Percentiles rank a stretch among this genome's conserved stretches.
phyloP scores from a whole-genome alignment of 2,329 filamentous ascomycete genomes.

The Paracoccidioides lutzii region DNA sequence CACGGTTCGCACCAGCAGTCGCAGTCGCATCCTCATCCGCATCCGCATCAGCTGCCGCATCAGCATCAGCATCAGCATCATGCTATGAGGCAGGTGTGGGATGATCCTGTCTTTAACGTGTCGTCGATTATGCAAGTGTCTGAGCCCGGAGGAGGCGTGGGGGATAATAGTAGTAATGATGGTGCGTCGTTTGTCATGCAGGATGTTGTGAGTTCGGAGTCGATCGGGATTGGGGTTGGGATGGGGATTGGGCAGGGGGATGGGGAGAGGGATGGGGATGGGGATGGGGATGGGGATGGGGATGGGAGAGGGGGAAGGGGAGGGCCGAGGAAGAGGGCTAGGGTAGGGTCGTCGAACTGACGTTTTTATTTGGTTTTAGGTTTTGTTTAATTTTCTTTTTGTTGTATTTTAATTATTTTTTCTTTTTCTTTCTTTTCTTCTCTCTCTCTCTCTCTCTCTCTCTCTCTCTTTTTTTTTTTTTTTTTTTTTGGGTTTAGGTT shows the following conservation, averaged over 20 bases:
- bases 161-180: neutral
- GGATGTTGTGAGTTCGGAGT: neutral
- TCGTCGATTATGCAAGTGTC: constrained; percentile 1
- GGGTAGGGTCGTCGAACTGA: neutral
- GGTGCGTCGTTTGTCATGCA: neutral
- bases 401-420: neutral
- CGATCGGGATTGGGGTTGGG: neutral
- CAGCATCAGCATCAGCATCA: constrained; percentile 1
- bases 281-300: neutral
- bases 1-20: neutral
- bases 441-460: too few species aligned
- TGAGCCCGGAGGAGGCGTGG: neutral
- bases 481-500: too few species aligned
- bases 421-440: neutral
- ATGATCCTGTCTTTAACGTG: constrained; percentile 4
- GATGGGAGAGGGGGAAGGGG: neutral
- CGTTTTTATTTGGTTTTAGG: neutral
- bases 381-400: neutral
- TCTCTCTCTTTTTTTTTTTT: too few species aligned
- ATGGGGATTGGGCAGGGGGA: too few species aligned
- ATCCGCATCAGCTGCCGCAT: neutral
- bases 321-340: neutral
- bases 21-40: neutral
- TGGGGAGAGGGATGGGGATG: neutral
- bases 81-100: constrained; percentile 1